Base-by-base conservation (phyloP, 1,284 basidiomycete species). In the Heterobasidion occidentale region DNA sequence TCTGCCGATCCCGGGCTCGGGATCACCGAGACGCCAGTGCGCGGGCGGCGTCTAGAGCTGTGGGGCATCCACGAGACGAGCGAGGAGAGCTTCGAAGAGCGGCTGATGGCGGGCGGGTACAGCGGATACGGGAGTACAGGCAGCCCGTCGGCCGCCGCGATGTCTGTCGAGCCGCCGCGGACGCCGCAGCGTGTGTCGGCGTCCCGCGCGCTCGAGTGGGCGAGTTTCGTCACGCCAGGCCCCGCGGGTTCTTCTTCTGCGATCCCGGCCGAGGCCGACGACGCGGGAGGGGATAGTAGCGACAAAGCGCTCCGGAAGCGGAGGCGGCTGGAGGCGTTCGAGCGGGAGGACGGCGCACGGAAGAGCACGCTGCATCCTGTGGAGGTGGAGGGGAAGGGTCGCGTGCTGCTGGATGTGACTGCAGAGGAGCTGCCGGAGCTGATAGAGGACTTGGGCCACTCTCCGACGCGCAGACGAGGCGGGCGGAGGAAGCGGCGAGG, bases 41-140 rank as follows among this genome's bases (percentile, higher is more conserved):
- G 84, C 68, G 88, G 88, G 0, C 73, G 88, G 53, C 74, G 86
- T 54, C 70, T 90, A 44, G 83, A 81, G 61, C 67, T 90, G 36
- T 61, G 60, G 57, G 60, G 61, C 36, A 89, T 90, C 67, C 87
- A 88, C 67, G 84, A 87, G 69, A 89, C 88, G 0, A 86, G 84
- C 8, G 87, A 88, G 55, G 88, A 89, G 70, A 88, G 86, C 64
- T 90, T 90, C 61, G 87, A 89, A 65, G 85, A 89, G 68, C 86
- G 85, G 61, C 68, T 89, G 45, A 86, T 89, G 78, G 86, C 85
- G 33, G 84, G 86, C 27, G 86, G 87, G 11, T 89, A 89, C 66
- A 86, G 83, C 2, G 78, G 77, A 56, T 88, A 88, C 67, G 86
- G 71, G 3, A 65, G 62, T 38, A 64, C 67, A 1, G 59, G 56